Evolutionary conservation across 2,329 filamentous ascomycete species (phyloP), one percentile per base, ranked within the genome.

Genomic region (Chaetomiaceae sp.): DNA sequence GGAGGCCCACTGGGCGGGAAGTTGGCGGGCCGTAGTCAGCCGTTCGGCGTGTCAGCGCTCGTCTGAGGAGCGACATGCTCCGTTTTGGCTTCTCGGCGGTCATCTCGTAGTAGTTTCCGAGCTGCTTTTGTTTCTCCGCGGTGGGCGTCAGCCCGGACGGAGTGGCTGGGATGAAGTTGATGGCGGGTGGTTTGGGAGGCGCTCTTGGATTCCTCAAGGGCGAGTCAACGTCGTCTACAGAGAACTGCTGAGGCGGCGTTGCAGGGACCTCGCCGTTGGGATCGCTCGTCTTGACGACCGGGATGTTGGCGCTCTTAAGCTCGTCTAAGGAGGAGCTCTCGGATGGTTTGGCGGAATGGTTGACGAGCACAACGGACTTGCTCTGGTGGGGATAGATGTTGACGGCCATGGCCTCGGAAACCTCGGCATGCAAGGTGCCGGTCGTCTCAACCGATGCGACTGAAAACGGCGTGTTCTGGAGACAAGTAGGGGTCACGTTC

Each of bases 331-430:
- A 72, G 19, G 74, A 72, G 42, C 67, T 69, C 52, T 78, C 76
- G 0, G 75, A 77, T 22, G 74, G 75, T 63, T 73, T 78, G 38
- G 70, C 72, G 9, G 76, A 76, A 63, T 83, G 78, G 59, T 83
- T 71, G 27, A 85, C 78, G 68, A 85, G 75, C 38, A 84, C 66
- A 11, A 86, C 69, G 4, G 83, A 86, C 44, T 77, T 83, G 60
- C 85, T 85, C 61, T 85, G 81, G 58, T 86, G 83, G 19, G 79
- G 76, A 59, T 79, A 84, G 61, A 86, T 81, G 56, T 75, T 82
- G 51, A 86, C 75, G 36, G 80, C 81, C 64, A 79, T 69, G 31
- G 83, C 83, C 68, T 86, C 82, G 1, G 82, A 82, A 37, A 86
- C 77, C 59, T 84, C 82, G 3, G 75, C 74, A 40, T 75, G 73